These are phyloP conservation scores for Emericellopsis terricola DNA, from an alignment of 495 filamentous ascomycete species.

Conservation along the genomic window DNA sequence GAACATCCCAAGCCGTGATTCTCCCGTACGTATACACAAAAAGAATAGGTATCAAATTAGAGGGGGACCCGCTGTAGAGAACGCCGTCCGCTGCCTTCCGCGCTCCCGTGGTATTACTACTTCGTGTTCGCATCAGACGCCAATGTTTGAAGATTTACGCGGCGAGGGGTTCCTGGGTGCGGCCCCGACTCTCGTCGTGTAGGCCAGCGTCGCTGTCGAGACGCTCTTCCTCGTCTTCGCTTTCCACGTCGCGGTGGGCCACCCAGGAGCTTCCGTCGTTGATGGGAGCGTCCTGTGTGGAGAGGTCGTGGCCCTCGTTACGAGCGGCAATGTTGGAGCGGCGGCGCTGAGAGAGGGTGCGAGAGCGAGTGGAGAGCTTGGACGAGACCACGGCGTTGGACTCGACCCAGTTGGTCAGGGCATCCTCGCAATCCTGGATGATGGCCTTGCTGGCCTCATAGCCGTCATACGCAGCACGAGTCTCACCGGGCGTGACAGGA, in stretches of 20 bases:
- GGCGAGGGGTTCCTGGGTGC: constrained; percentile 15
- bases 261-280: constrained; percentile 84
- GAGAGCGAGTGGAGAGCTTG: constrained; percentile 67
- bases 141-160: no score
- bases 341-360: constrained; percentile 71
- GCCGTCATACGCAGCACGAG: constrained; percentile 87
- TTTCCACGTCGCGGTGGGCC: constrained; percentile 46
- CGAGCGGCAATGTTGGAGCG: constrained; percentile 48
- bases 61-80: no score
- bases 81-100: no score
- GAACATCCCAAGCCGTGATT: neutral
- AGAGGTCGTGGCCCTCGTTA: constrained; percentile 54
- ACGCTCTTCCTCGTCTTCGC: constrained; percentile 21
- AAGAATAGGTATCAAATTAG: no score
- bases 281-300: constrained; percentile 67
- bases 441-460: constrained; percentile 98
- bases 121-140: neutral
- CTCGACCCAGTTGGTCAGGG: constrained; percentile 89
- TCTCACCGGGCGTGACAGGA: constrained; percentile 93
- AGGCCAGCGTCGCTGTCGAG: constrained; percentile 23
- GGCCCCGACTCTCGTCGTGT: constrained; percentile 29
- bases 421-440: constrained; percentile 97
- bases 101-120: no score
- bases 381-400: constrained; percentile 76
- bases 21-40: no score